A percentile compares a stretch with the other conserved stretches of the same genome.
These are phyloP conservation scores for Pleomassaria siparia DNA, from an alignment of 2,329 filamentous ascomycete genomes.

Conservation along the genomic window DNA sequence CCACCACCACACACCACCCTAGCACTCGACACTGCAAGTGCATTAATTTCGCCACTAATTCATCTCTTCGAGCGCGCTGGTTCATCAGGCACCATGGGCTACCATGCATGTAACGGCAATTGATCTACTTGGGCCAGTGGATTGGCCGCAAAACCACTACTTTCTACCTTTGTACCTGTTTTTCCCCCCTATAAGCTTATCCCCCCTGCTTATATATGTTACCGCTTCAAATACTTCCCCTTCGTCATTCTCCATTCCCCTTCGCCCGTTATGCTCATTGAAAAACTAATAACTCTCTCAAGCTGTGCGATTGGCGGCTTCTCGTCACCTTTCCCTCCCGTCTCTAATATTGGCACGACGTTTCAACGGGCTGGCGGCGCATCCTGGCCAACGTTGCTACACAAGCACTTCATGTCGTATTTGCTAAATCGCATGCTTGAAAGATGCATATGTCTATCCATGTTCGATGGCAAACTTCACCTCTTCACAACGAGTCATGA, in stretches of 20 bases:
- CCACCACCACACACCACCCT: too few species aligned
- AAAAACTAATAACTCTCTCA: conserved; percentile 16
- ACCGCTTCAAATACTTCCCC: conserved; percentile 7
- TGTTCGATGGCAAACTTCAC: not conserved
- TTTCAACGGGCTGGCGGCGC: conserved; percentile 19
- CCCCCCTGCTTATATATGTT: conserved; percentile 29
- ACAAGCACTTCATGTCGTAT: not conserved
- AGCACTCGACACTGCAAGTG: not conserved
- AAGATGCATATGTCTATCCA: conserved; percentile 2
- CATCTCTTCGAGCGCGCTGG: not conserved
- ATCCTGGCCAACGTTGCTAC: not conserved
- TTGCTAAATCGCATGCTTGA: not conserved
- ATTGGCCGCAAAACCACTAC: not conserved
- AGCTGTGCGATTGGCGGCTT: conserved; percentile 21
- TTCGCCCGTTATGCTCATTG: conserved; percentile 16
- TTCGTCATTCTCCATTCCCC: conserved; percentile 17
- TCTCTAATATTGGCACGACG: conserved; percentile 21
- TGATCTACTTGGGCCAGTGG: not conserved
- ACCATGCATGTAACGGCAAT: not conserved
- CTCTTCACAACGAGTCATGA: conserved; percentile 7
- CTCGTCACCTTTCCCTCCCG: conserved; percentile 15
- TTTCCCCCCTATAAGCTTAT: conserved; percentile 10
- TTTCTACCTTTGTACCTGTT: not conserved
- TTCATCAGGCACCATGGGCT: not conserved
- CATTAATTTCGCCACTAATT: not conserved